Base-by-base conservation (phyloP, 164 flowering plant species). In the Annona cherimola region DNA sequence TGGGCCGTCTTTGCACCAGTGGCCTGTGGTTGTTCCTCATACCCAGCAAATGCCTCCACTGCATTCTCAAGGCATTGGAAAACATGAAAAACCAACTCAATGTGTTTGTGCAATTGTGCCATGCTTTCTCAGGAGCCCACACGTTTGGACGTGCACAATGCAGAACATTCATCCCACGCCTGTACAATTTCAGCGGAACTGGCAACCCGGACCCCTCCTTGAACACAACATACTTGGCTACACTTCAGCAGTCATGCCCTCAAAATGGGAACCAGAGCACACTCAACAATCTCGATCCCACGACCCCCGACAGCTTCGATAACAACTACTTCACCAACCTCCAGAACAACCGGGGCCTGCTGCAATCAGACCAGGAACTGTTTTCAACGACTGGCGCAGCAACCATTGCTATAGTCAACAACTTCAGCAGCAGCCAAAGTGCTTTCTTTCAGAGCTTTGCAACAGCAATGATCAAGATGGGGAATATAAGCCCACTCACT, bases 391-490 rank as follows among this genome's bases (percentile, higher is more conserved):
- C 42, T 9, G 82, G 81, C 1, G 76, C 84, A 39, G 69, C 61
- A 1, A 83, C 83, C 0, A 66, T 74, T 0, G 0, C 77, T 8
- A 63, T 83, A 12, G 86, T 85, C 4, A 75, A 78, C 70, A 67
- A 43, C n/a, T 82, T 77, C 54, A 73, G 67, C 3, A 66, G 57
- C 20, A 82, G 55, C 75, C 81, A 79, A 42, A 76, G 67, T 18
- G 67, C 26, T 6, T 86, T 86, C 77, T 86, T 86, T 54, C 46
- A 73, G 3, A 66, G 46, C 68, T 83, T 86, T 68, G 81, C 50
- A 1, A 39, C 41, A 63, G 78, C 88, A 12, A 86, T 86, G 86
- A 82, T 85, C 3, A 86, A 79, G 1, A 85, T 86, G 88, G 90
- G 76, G 3, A 79, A 75, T 42, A 72, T 75, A 4, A 75, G 76